phyloP scores from a whole-genome alignment of 2,329 filamentous ascomycete genomes.

The Anthostomella pinea region DNA sequence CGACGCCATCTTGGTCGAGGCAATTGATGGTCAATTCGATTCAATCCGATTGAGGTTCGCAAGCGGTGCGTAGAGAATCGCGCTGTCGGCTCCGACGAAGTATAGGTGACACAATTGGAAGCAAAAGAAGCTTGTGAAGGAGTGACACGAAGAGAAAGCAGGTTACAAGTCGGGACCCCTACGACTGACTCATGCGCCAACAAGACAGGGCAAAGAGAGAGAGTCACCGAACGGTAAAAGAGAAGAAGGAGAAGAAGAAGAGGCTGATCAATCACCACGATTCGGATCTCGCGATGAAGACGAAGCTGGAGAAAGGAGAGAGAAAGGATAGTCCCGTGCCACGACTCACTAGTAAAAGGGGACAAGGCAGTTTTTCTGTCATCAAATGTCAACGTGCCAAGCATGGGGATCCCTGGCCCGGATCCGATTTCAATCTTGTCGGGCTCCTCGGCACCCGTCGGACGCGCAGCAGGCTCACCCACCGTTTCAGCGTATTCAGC shows the following conservation, averaged over 20 bases:
- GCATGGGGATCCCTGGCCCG: constrained; percentile 12
- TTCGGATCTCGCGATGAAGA: constrained; percentile 24
- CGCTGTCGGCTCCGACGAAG: not conserved
- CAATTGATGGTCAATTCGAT: not conserved
- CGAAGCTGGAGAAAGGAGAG: constrained; percentile 14
- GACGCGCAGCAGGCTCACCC: too few relatives aligned
- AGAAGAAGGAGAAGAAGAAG: constrained; percentile 33
- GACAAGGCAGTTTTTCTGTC: constrained; percentile 15
- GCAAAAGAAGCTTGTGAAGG: constrained; percentile 38
- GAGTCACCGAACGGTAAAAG: constrained; percentile 4
- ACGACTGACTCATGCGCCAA: constrained; percentile 20
- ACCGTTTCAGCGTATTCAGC: too few relatives aligned
- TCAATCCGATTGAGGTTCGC: constrained; percentile 2
- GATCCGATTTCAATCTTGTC: too few relatives aligned
- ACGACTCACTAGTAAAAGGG: constrained; percentile 19
- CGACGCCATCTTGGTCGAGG: constrained; percentile 23
- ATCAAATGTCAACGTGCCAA: constrained; percentile 8
- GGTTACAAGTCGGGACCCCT: constrained; percentile 18
- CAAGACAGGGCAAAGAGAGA: constrained; percentile 10
- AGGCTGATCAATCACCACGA: too few relatives aligned
- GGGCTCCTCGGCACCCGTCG: too few relatives aligned
- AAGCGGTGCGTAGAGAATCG: not conserved
- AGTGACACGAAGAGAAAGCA: constrained; percentile 36
- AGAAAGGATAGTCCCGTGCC: constrained; percentile 4
- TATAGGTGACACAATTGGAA: constrained; percentile 24